These are phyloP conservation scores for Nicotiana obtusifolia DNA, from an alignment of 257 asterid genomes.

Conservation along the genomic window DNA sequence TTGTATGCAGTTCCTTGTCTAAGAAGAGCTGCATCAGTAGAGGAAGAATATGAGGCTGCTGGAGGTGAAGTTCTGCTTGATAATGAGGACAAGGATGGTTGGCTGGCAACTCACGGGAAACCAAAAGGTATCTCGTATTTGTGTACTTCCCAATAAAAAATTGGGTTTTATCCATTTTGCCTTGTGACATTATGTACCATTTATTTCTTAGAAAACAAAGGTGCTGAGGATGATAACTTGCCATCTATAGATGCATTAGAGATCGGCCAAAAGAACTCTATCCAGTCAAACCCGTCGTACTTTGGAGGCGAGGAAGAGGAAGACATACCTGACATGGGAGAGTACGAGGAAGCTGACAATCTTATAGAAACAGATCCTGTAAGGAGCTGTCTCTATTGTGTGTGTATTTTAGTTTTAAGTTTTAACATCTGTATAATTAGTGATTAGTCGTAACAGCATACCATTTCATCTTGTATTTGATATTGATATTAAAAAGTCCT, in stretches of 20 bases:
- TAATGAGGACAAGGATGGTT: constrained; percentile 86
- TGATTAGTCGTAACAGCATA: background rate
- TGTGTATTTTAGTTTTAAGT: background rate
- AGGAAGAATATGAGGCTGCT: constrained; percentile 95
- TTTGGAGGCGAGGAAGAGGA: constrained; percentile 94
- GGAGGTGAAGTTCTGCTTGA: constrained; percentile 95
- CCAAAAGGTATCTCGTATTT: constrained; percentile 54
- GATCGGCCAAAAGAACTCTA: constrained; percentile 58
- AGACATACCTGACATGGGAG: constrained; percentile 90
- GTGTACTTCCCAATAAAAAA: background rate
- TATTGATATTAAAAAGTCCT: background rate
- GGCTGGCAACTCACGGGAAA: constrained; percentile 96
- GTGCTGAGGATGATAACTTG: constrained; percentile 56
- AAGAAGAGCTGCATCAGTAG: constrained; percentile 90
- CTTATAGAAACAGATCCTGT: constrained; percentile 83
- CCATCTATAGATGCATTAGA: constrained; percentile 89
- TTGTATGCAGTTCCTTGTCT: constrained; percentile 73
- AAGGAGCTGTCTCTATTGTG: constrained; percentile 24
- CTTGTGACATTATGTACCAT: constrained; percentile 11
- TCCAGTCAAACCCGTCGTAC: constrained; percentile 70
- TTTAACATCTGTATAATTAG: background rate
- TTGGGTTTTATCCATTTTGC: background rate
- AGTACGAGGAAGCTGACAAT: constrained; percentile 75
- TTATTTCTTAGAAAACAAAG: constrained; percentile 49
- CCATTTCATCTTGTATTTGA: background rate